Percentiles rank a stretch among this genome's conserved stretches.
Conservation (phyloP, 202 grass and related monocot genomes). For the Hordeum pubiflorum region DNA sequence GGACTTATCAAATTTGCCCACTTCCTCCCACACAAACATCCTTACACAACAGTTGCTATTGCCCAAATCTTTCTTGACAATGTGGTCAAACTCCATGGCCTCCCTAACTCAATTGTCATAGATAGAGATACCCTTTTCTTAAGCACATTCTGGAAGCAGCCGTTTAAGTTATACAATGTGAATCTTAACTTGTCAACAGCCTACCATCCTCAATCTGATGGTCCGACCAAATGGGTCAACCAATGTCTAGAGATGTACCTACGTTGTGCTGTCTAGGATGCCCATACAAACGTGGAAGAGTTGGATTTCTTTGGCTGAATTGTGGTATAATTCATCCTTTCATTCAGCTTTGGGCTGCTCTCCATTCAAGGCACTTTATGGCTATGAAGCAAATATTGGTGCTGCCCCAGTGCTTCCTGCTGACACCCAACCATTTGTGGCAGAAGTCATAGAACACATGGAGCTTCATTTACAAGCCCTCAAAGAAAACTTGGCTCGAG, state of each 20-base stretch:
- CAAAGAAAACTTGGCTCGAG: too few relatives aligned
- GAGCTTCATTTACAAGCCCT: too few relatives aligned
- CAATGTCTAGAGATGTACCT: background rate
- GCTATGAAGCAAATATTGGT: background rate
- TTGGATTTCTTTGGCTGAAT: background rate
- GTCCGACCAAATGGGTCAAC: background rate
- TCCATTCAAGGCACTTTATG: background rate
- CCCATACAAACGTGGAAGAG: background rate
- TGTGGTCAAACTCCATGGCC: background rate
- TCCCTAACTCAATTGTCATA: background rate
- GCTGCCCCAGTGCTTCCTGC: too few relatives aligned
- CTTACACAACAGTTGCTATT: background rate
- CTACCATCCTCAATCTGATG: background rate
- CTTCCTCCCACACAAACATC: background rate
- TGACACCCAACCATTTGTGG: too few relatives aligned
- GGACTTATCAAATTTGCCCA: background rate
- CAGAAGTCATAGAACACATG: too few relatives aligned
- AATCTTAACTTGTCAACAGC: background rate
- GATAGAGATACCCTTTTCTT: background rate
- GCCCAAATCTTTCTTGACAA: background rate
- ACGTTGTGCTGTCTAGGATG: background rate
- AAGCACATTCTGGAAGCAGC: too few relatives aligned
- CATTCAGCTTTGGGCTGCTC: background rate
- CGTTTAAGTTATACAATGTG: background rate
- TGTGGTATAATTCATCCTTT: background rate